These are phyloP conservation scores for Amphichorda felina DNA, from an alignment of 2,329 filamentous ascomycete species.

Conservation along the genomic window DNA sequence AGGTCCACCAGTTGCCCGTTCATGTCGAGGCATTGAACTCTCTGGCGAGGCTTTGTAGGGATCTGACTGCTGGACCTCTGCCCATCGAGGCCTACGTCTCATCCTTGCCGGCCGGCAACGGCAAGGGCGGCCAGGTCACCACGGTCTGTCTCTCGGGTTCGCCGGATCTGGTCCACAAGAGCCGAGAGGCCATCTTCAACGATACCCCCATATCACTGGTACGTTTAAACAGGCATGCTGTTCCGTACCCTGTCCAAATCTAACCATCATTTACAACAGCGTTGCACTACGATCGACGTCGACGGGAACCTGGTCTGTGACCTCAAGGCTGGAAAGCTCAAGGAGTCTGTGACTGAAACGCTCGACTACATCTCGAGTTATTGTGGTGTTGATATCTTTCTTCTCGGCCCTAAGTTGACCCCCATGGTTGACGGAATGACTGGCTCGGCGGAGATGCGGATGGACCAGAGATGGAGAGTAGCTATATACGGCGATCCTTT, in stretches of 20 bases:
- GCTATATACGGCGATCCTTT: conserved; percentile 93
- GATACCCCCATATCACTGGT: conserved; percentile 88
- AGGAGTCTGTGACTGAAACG: conserved; percentile 67
- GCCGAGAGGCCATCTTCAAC: conserved; percentile 79
- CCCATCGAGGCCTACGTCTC: conserved; percentile 77
- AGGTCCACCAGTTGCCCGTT: conserved; percentile 82
- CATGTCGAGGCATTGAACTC: conserved; percentile 78
- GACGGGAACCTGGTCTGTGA: conserved; percentile 86
- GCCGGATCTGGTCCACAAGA: conserved; percentile 78
- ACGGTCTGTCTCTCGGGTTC: conserved; percentile 88
- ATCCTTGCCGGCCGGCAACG: conserved; percentile 65
- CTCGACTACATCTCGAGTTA: conserved; percentile 78
- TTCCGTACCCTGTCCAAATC: neutral
- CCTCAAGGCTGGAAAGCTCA: conserved; percentile 50
- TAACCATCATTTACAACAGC: too few relatives aligned
- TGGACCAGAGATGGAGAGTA: conserved; percentile 83
- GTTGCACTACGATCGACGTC: conserved; percentile 86
- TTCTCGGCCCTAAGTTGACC: conserved; percentile 80
- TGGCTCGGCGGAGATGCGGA: conserved; percentile 69
- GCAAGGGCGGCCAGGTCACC: conserved; percentile 57
- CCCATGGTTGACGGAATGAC: conserved; percentile 65
- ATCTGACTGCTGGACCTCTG: conserved; percentile 59
- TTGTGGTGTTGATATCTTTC: conserved; percentile 92
- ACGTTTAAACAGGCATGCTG: too few relatives aligned
- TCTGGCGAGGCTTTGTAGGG: conserved; percentile 67